A percentile compares a stretch with the other conserved stretches of the same genome.
These are phyloP conservation scores for Cryptosporidium viatorum DNA, from an alignment of 169 alveolate species.

Conservation along the genomic window DNA sequence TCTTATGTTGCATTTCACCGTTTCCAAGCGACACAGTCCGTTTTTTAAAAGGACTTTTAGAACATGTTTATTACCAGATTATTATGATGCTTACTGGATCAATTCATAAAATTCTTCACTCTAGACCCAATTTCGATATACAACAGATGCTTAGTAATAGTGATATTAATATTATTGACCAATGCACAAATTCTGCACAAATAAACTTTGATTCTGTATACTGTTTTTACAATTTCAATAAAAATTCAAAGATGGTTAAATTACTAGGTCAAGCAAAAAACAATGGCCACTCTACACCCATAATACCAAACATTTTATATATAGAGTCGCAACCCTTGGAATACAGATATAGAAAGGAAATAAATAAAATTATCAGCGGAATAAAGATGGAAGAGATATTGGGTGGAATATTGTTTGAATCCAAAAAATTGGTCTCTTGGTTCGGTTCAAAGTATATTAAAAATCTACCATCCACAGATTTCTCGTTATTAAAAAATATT, in stretches of 20 bases:
- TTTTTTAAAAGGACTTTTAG: constrained; percentile 50
- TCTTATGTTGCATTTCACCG: constrained; percentile 29
- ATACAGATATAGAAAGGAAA: constrained; percentile 16
- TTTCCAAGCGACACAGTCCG: constrained; percentile 36
- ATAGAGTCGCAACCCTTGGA: constrained; percentile 45
- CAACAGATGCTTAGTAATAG: constrained; percentile 52
- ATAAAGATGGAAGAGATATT: constrained; percentile 16
- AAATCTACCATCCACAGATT: constrained; percentile 56
- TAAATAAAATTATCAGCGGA: constrained; percentile 11
- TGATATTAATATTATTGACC: constrained; percentile 33
- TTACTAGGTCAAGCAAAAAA: neutral
- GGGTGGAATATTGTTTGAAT: constrained; percentile 56
- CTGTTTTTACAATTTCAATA: constrained; percentile 2
- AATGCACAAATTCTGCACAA: constrained; percentile 47
- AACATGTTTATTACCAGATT: constrained; percentile 45
- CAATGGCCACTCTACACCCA: neutral
- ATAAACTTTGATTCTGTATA: constrained; percentile 45
- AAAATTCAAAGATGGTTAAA: neutral
- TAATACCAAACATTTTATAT: constrained; percentile 2
- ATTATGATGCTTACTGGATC: constrained; percentile 66
- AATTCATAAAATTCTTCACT: constrained; percentile 52
- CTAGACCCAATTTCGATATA: constrained; percentile 65
- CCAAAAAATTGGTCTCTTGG: constrained; percentile 47
- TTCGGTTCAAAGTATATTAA: constrained; percentile 64
- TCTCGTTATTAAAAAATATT: constrained; percentile 45